Evolutionary conservation across 1,284 basidiomycete genomes (phyloP), one percentile per base, ranked within the genome.

Genomic region (Neonothopanus nambi): DNA sequence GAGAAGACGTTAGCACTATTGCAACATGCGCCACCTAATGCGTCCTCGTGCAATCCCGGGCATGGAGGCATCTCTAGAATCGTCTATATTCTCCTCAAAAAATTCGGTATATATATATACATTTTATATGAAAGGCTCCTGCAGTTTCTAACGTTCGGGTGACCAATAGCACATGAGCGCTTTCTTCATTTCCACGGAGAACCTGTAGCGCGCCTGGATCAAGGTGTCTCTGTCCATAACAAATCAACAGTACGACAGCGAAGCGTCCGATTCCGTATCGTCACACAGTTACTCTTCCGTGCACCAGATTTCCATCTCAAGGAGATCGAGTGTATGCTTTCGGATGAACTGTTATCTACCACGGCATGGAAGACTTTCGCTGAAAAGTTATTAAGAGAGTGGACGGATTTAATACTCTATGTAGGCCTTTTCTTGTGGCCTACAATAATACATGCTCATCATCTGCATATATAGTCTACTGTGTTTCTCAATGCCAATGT

Each of bases 111-210:
- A n/a, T n/a, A n/a, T n/a, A n/a, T n/a, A n/a, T n/a, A n/a, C n/a
- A n/a, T n/a, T n/a, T n/a, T n/a, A n/a, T n/a, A n/a, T n/a, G n/a
- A n/a, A n/a, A n/a, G n/a, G n/a, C n/a, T n/a, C n/a, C n/a, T n/a
- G n/a, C n/a, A n/a, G n/a, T n/a, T n/a, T n/a, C n/a, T n/a, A n/a
- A n/a, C n/a, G n/a, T n/a, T n/a, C n/a, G n/a, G n/a, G n/a, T n/a
- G n/a, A n/a, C n/a, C 41, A 5, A 42, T 42, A 42, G 41, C 41
- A 4, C 12, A 7, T 23, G 41, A 42, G 20, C 41, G 20, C 11
- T 42, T 42, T 42, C 26, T 42, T n/a, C 41, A 42, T 24, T 42
- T 42, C n/a, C 41, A 42, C 26, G 41, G 41, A 7, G 41, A 42
- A 42, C 12, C 41, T 23, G 20, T n/a, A 11, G 41, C 41, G 6